Conservation (phyloP, 768 basidiomycete genomes). For the Panaeolus papilionaceus region DNA sequence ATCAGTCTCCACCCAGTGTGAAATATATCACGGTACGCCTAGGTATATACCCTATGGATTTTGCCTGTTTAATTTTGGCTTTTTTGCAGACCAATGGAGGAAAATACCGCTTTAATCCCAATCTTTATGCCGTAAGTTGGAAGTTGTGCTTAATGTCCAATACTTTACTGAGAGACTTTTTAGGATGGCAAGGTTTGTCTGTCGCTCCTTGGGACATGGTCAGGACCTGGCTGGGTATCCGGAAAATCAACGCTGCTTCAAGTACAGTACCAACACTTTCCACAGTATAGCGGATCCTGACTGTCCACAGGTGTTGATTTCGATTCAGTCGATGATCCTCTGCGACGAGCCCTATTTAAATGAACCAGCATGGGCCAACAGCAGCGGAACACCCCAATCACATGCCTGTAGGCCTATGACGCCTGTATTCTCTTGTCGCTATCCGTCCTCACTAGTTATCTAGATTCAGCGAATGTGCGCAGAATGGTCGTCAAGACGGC, state of each 20-base stretch:
- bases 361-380: slow-evolving; percentile 86
- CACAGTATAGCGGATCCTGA: slow-evolving; percentile 32
- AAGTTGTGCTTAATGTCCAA: slow-evolving; percentile 4
- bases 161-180: slow-evolving; percentile 13
- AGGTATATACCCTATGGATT: background rate
- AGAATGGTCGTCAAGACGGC: slow-evolving; percentile 93
- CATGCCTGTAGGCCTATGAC: slow-evolving; percentile 64
- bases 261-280: slow-evolving; percentile 42
- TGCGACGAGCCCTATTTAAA: slow-evolving; percentile 95
- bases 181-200: slow-evolving; percentile 96
- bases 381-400: slow-evolving; percentile 77
- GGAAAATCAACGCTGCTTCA: slow-evolving; percentile 92
- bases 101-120: slow-evolving; percentile 92
- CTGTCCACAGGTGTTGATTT: slow-evolving; percentile 81
- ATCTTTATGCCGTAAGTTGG: slow-evolving; percentile 81
- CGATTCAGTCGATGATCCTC: slow-evolving; percentile 96
- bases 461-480: slow-evolving; percentile 91
- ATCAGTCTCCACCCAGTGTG: slow-evolving; percentile 79
- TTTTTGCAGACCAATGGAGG: slow-evolving; percentile 77
- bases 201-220: slow-evolving; percentile 91
- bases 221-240: slow-evolving; percentile 91
- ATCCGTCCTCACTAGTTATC: slow-evolving; percentile 7
- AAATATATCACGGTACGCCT: slow-evolving; percentile 65
- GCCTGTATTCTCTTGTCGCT: slow-evolving; percentile 12
- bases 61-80: slow-evolving; percentile 11